phyloP scores from a whole-genome alignment of 495 filamentous ascomycete genomes.

The Penicillium silybi region DNA sequence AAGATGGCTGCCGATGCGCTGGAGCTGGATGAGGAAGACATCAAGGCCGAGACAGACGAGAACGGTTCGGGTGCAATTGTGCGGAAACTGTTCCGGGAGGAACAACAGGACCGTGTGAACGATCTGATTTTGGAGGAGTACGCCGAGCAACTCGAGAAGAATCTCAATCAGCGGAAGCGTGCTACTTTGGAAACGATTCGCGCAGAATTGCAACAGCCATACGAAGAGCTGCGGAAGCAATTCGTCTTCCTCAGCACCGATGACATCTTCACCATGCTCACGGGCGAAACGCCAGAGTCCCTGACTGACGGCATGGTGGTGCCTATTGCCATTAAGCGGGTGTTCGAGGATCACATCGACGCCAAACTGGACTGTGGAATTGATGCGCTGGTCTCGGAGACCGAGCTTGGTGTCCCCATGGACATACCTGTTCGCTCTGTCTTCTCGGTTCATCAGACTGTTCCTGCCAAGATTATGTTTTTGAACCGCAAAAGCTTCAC shows the following conservation, averaged over 20 bases:
- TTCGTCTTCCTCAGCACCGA: slow-evolving; percentile 68
- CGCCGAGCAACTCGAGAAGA: slow-evolving; percentile 88
- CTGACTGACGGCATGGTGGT: slow-evolving; percentile 86
- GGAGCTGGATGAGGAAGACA: slow-evolving; percentile 94
- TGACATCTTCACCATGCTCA: slow-evolving; percentile 95
- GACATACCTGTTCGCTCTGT: slow-evolving; percentile 51
- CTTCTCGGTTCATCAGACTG: slow-evolving; percentile 72
- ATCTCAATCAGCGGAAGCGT: slow-evolving; percentile 89
- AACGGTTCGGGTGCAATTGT: slow-evolving; percentile 85
- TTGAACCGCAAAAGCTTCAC: slow-evolving; percentile 78
- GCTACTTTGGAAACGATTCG: slow-evolving; percentile 95
- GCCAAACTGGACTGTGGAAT: slow-evolving; percentile 91
- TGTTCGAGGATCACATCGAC: slow-evolving; percentile 87
- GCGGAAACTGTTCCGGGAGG: slow-evolving; percentile 84
- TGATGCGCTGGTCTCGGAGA: slow-evolving; percentile 75
- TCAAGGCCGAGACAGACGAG: slow-evolving; percentile 88
- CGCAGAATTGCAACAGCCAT: slow-evolving; percentile 85
- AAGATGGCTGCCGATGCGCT: slow-evolving; percentile 98
- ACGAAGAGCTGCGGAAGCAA: slow-evolving; percentile 85
- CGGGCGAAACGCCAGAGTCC: slow-evolving; percentile 83
- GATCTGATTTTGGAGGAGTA: slow-evolving; percentile 96
- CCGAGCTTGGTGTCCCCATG: slow-evolving; percentile 63
- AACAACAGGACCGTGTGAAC: slow-evolving; percentile 90
- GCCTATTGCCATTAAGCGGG: slow-evolving; percentile 79
- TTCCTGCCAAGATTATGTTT: slow-evolving; percentile 80